phyloP scores from a whole-genome alignment of 371 early-diverging fungal genomes.

The Cokeromyces recurvatus region DNA sequence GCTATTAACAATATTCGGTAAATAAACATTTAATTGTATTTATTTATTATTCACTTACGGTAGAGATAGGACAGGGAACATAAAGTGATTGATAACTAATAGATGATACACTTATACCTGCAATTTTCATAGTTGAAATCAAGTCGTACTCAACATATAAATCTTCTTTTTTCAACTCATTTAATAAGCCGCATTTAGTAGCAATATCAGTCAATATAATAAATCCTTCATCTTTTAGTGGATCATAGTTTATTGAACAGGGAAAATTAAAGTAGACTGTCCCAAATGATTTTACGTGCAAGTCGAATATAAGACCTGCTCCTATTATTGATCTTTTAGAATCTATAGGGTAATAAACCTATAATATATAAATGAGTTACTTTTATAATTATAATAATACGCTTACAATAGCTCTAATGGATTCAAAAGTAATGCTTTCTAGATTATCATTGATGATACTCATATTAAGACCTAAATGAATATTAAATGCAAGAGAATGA shows the following conservation, averaged over 20 bases:
- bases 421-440: conserved; percentile 28
- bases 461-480: conserved; percentile 27
- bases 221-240: conserved; percentile 20
- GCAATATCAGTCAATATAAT: conserved; percentile 35
- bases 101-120: conserved; percentile 9
- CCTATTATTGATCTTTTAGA: conserved; percentile 29
- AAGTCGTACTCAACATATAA: conserved; percentile 35
- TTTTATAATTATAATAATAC: neutral
- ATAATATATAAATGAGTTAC: neutral
- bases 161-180: neutral
- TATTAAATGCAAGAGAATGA: conserved; percentile 5
- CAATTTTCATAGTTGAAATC: conserved; percentile 29
- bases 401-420: conserved; percentile 28
- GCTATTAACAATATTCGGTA: too few relatives aligned
- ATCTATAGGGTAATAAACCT: conserved; percentile 41
- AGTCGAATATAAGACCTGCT: conserved; percentile 28
- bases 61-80: conserved; percentile 14
- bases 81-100: conserved; percentile 1
- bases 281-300: conserved; percentile 25
- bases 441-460: conserved; percentile 33
- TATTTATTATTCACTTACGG: too few relatives aligned
- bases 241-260: conserved; percentile 25
- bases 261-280: conserved; percentile 32
- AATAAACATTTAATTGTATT: too few relatives aligned
- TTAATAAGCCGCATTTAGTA: conserved; percentile 21